Percentiles rank a stretch among this genome's conserved stretches.
Conservation (phyloP, 2,329 filamentous ascomycete genomes). For the Macrophomina tecta region DNA sequence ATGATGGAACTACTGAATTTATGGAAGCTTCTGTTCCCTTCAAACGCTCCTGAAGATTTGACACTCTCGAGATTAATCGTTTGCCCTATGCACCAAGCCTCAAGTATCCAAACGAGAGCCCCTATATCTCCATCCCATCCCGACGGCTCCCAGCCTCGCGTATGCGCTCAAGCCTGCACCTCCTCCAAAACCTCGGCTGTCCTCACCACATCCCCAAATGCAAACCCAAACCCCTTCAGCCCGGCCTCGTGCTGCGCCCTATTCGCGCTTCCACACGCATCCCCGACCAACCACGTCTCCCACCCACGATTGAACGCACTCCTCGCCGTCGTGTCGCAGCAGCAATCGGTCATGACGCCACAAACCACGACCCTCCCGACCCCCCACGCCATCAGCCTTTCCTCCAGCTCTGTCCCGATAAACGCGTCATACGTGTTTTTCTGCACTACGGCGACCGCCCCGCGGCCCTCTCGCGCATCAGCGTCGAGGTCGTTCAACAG, state of each 20-base stretch:
- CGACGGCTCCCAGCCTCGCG: too few species aligned
- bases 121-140: too few species aligned
- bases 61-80: too few species aligned
- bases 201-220: constrained; percentile 44
- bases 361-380: constrained; percentile 46
- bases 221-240: constrained; percentile 42
- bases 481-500: constrained; percentile 28
- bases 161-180: neutral
- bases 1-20: too few species aligned
- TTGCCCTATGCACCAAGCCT: too few species aligned
- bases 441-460: constrained; percentile 33
- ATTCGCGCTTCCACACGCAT: constrained; percentile 47
- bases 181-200: constrained; percentile 39
- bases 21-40: too few species aligned
- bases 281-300: constrained; percentile 49
- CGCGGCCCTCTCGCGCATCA: neutral
- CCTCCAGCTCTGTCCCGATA: constrained; percentile 37
- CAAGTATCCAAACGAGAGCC: too few species aligned
- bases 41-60: too few species aligned
- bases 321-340: constrained; percentile 48
- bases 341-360: constrained; percentile 53
- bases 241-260: constrained; percentile 43
- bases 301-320: constrained; percentile 49
- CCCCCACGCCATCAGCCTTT: constrained; percentile 34
- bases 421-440: constrained; percentile 54